Conservation (phyloP, 2,329 filamentous ascomycete genomes). For the Byssothecium circinans region DNA sequence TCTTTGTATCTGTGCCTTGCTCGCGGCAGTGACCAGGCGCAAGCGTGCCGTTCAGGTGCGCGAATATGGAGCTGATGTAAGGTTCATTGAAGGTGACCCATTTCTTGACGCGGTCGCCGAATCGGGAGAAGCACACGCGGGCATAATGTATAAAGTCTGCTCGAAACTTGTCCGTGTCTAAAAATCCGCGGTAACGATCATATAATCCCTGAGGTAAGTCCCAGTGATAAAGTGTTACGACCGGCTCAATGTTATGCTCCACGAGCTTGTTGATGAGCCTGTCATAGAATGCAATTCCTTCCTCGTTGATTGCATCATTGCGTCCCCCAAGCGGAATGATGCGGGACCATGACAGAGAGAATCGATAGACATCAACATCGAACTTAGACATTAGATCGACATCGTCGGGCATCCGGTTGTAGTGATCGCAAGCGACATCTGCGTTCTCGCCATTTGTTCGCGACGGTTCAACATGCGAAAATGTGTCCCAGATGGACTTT, state of each 20-base stretch:
- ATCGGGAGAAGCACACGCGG: conserved; percentile 70
- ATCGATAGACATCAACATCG: conserved; percentile 75
- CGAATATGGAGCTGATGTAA: conserved; percentile 79
- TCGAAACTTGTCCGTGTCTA: conserved; percentile 81
- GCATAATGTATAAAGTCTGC: conserved; percentile 80
- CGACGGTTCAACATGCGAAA: conserved; percentile 77
- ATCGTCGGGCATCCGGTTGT: conserved; percentile 76
- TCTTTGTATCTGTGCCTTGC: conserved; percentile 69
- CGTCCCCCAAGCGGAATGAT: conserved; percentile 83
- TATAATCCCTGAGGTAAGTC: conserved; percentile 79
- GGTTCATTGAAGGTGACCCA: conserved; percentile 94
- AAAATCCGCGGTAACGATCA: conserved; percentile 76
- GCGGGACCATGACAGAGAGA: conserved; percentile 80
- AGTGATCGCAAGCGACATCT: conserved; percentile 81
- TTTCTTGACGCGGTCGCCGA: conserved; percentile 74
- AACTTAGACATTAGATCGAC: conserved; percentile 74
- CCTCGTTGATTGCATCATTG: conserved; percentile 77
- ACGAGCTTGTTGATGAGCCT: conserved; percentile 77
- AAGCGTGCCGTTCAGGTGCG: conserved; percentile 75
- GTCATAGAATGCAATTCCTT: conserved; percentile 75
- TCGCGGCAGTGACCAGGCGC: conserved; percentile 76
- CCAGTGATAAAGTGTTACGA: conserved; percentile 90
- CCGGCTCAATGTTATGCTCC: conserved; percentile 73
- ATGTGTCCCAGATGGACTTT: conserved; percentile 88
- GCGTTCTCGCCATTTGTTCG: conserved; percentile 77